Evolutionary conservation across 2,329 filamentous ascomycete species (phyloP), one percentile per base, ranked within the genome.

Genomic region (Laburnicola sp.): DNA sequence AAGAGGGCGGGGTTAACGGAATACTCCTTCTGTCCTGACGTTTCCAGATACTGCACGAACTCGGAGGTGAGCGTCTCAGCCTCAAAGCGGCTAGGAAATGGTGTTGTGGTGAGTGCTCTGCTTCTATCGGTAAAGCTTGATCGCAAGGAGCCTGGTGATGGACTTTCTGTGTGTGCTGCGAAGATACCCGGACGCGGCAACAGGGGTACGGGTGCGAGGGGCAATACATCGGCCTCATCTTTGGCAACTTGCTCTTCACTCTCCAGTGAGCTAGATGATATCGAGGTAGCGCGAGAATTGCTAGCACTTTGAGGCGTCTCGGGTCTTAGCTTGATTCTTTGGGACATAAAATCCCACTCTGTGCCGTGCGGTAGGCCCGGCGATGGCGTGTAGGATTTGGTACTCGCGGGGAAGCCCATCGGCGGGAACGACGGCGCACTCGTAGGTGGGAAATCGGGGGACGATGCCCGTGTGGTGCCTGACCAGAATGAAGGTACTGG

Each of bases 401-500:
- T 57, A 23, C 45, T 50, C 32, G 62, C 38, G 0, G 60, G 48
- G 27, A 61, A 59, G 10, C 56, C 51, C 32, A 64, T 54, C 2
- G 59, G 51, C n/a, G 57, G 51, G 30, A 60, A 63, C 32, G 59
- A 59, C 3, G 65, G 64, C 9, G 61, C 60, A 21, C 63, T 66
- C 6, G 65, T 70, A 22, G 66, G 60, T 34, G 58, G 63, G 57
- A 63, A 58, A 27, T 70, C 69, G 51, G 69, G 69, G 21, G 68
- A 70, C 6, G 69, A 72, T 40, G 66, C 63, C 42, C 69, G 58
- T 40, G 70, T 71, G 46, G 69, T 70, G 53, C 64, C 68, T 64
- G 68, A 70, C 60, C 64, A 71, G 48, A 68, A 65, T 56, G 69
- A 71, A 64, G 69, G 66, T 59, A 69, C 69, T 58, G 69, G 66